Conservation (phyloP, 2,329 filamentous ascomycete species). For the Coniochaeta sp. region DNA sequence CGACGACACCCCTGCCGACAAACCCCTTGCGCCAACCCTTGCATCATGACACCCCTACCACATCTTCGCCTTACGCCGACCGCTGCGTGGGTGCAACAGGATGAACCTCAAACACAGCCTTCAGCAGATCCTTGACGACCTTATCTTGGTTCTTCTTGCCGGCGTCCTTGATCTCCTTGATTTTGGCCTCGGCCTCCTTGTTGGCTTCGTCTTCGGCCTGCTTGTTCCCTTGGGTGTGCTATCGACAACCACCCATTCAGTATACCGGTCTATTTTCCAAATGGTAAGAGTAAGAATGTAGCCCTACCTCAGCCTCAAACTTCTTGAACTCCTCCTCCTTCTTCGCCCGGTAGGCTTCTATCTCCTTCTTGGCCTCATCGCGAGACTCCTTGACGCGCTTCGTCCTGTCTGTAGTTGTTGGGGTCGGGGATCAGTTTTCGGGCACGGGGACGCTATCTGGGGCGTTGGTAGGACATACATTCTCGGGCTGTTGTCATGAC, state of each 20-base stretch:
- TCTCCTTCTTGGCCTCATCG: conserved; percentile 95
- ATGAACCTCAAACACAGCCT: conserved; percentile 78
- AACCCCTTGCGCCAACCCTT: not conserved
- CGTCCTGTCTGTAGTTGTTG: conserved; percentile 65
- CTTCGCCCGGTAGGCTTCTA: conserved; percentile 79
- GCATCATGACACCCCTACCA: not conserved
- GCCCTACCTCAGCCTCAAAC: conserved; percentile 65
- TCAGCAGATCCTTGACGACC: conserved; percentile 76
- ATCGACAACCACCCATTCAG: no score
- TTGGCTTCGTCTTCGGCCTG: conserved; percentile 71
- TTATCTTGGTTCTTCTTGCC: conserved; percentile 72
- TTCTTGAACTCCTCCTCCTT: conserved; percentile 95
- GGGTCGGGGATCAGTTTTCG: conserved; percentile 9
- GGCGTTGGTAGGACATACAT: conserved; percentile 8
- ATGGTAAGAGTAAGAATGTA: conserved; percentile 2
- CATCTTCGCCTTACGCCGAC: conserved; percentile 1
- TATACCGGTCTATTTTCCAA: no score
- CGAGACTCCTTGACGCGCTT: conserved; percentile 96
- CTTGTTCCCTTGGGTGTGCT: conserved; percentile 89
- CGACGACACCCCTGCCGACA: not conserved
- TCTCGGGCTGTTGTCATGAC: conserved; percentile 10
- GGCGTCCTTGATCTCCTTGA: conserved; percentile 72
- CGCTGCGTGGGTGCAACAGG: conserved; percentile 45
- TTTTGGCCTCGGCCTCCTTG: conserved; percentile 72
- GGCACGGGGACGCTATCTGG: conserved; percentile 1